These are phyloP conservation scores for Hortaea sp. DNA, from an alignment of 2,329 filamentous ascomycete species.

Conservation along the genomic window DNA sequence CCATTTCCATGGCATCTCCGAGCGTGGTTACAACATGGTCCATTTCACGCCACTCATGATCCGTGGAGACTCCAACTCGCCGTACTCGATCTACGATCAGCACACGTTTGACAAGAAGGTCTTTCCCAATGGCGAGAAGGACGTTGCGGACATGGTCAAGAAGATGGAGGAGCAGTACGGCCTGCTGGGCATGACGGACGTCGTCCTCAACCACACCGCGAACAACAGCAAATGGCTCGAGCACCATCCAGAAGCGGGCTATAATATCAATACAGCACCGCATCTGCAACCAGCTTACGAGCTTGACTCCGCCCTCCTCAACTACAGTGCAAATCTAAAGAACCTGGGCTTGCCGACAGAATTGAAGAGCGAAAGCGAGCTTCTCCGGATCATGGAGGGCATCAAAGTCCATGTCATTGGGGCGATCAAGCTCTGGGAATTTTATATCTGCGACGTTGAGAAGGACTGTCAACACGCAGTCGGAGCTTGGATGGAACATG, in stretches of 20 bases:
- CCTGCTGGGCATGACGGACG: slow-evolving; percentile 81
- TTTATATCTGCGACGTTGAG: slow-evolving; percentile 75
- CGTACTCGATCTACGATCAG: slow-evolving; percentile 94
- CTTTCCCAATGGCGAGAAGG: slow-evolving; percentile 77
- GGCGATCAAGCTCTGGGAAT: slow-evolving; percentile 80
- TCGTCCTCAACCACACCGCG: slow-evolving; percentile 96
- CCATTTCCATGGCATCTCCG: slow-evolving; percentile 77
- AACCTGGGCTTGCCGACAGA: slow-evolving; percentile 65
- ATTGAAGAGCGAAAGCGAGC: slow-evolving; percentile 59
- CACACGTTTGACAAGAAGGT: slow-evolving; percentile 69
- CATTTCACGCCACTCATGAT: slow-evolving; percentile 93
- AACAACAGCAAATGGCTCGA: slow-evolving; percentile 91
- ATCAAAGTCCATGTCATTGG: slow-evolving; percentile 73
- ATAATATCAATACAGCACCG: slow-evolving; percentile 85
- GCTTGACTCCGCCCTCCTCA: slow-evolving; percentile 63
- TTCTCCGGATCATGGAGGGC: slow-evolving; percentile 71
- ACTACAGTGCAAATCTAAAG: slow-evolving; percentile 52
- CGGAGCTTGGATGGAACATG: slow-evolving; percentile 58
- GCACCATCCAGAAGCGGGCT: slow-evolving; percentile 89
- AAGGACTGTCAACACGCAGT: slow-evolving; percentile 58
- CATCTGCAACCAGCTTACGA: slow-evolving; percentile 58
- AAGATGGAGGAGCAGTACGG: slow-evolving; percentile 79
- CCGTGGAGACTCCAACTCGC: slow-evolving; percentile 84
- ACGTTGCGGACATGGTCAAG: slow-evolving; percentile 64
- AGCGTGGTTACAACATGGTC: slow-evolving; percentile 95